A percentile compares a stretch with the other conserved stretches of the same genome.
These are phyloP conservation scores for Plasmodium falciparum DNA, from an alignment of 169 alveolate species.

Conservation along the genomic window DNA sequence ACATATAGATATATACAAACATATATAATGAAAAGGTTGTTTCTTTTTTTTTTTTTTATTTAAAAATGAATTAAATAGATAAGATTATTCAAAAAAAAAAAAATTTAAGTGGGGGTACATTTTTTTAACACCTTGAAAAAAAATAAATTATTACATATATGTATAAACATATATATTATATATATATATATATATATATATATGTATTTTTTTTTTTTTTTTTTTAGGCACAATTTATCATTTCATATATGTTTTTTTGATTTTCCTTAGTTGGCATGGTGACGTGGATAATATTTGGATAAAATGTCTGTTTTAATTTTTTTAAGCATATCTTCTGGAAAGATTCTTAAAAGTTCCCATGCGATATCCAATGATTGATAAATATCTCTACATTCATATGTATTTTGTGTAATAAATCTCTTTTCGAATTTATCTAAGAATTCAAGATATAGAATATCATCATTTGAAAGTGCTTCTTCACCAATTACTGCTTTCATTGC, in stretches of 20 bases:
- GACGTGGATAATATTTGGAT: constrained; percentile 86
- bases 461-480: constrained; percentile 99
- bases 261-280: constrained; percentile 28
- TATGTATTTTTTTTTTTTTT: background rate
- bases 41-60: too few species aligned
- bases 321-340: constrained; percentile 99
- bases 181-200: background rate
- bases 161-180: background rate
- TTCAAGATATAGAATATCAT: constrained; percentile 97
- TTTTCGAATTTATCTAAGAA: constrained; percentile 99
- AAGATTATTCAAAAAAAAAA: too few species aligned
- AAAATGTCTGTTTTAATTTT: constrained; percentile 91
- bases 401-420: constrained; percentile 97
- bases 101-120: too few species aligned
- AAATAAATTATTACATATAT: background rate
- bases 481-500: constrained; percentile 99
- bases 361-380: constrained; percentile 98
- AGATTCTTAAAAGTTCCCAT: constrained; percentile 98
- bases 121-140: too few species aligned
- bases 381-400: constrained; percentile 97
- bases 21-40: too few species aligned
- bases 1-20: background rate
- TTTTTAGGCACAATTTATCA: background rate
- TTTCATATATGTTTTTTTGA: background rate
- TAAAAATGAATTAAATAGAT: too few species aligned